phyloP scores from a whole-genome alignment of 768 basidiomycete species.

The Boletus sp. region DNA sequence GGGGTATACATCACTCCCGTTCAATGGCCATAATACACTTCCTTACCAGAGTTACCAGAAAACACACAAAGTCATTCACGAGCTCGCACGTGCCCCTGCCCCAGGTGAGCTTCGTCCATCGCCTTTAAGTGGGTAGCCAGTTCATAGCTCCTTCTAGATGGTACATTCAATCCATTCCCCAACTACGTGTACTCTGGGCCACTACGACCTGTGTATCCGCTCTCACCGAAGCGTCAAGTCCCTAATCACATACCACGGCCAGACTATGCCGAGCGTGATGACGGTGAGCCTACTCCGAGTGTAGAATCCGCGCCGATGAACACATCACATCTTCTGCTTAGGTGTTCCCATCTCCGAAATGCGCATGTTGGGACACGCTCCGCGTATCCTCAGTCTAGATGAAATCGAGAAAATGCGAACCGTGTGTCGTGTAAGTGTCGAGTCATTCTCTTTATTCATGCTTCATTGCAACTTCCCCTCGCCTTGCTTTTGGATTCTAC shows the following conservation, averaged over 20 bases:
- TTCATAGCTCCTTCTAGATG: conserved; percentile 44
- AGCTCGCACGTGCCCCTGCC: conserved; percentile 42
- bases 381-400: conserved; percentile 60
- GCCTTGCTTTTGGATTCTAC: conserved; percentile 1
- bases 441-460: not conserved
- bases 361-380: conserved; percentile 55
- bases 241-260: conserved; percentile 84
- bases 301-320: not conserved
- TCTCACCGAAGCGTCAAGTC: conserved; percentile 70
- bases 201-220: conserved; percentile 82
- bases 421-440: conserved; percentile 70
- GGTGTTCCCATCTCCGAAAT: conserved; percentile 60
- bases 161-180: conserved; percentile 77
- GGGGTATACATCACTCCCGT: conserved; percentile 22
- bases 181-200: conserved; percentile 76
- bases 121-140: not conserved
- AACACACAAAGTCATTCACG: conserved; percentile 77
- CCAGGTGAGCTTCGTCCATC: conserved; percentile 6
- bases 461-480: not conserved
- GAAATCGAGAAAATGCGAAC: conserved; percentile 89
- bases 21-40: not conserved
- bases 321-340: conserved; percentile 31
- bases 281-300: conserved; percentile 44
- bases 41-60: conserved; percentile 46
- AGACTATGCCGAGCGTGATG: conserved; percentile 68